These are phyloP conservation scores for Chlamydomonas sp. DNA, from an alignment of 139 green algal species.

Conservation along the genomic window DNA sequence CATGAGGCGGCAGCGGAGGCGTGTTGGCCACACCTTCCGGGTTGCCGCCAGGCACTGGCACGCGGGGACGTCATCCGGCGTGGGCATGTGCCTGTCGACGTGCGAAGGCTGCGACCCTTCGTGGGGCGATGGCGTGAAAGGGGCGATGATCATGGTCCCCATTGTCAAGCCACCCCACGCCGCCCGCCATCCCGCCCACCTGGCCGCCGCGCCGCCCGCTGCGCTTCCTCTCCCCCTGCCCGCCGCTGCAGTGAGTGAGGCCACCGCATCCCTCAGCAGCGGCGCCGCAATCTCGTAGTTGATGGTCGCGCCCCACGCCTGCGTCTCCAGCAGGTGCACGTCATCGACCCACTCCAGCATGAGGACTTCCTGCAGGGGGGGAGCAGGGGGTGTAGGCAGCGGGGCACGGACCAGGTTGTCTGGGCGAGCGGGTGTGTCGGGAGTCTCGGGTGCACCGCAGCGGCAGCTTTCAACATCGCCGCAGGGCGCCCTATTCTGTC, in stretches of 20 bases:
- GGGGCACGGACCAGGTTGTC: too few species aligned
- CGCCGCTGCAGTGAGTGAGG: constrained; percentile 5
- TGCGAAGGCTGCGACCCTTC: too few species aligned
- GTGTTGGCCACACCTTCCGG: background rate
- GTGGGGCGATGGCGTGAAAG: too few species aligned
- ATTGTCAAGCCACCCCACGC: too few species aligned
- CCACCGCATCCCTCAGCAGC: constrained; percentile 40
- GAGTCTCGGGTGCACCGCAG: too few species aligned
- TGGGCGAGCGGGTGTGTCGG: too few species aligned
- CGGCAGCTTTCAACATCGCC: too few species aligned
- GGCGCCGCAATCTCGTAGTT: constrained; percentile 55
- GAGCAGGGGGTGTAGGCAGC: background rate
- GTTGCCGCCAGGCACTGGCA: background rate
- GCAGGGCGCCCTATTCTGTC: too few species aligned
- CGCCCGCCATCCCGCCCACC: constrained; percentile 2
- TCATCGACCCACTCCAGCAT: constrained; percentile 72
- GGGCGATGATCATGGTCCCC: too few species aligned
- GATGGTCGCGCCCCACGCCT: constrained; percentile 41
- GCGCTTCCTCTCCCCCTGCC: background rate
- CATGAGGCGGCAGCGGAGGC: background rate
- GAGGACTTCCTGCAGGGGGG: constrained; percentile 19
- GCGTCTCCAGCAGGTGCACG: constrained; percentile 58
- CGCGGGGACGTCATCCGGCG: too few species aligned
- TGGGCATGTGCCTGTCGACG: too few species aligned
- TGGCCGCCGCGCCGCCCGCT: background rate